Percentiles rank a stretch among this genome's conserved stretches.
phyloP scores from a whole-genome alignment of 2,329 filamentous ascomycete genomes.

The Proliferodiscus dingleyae region DNA sequence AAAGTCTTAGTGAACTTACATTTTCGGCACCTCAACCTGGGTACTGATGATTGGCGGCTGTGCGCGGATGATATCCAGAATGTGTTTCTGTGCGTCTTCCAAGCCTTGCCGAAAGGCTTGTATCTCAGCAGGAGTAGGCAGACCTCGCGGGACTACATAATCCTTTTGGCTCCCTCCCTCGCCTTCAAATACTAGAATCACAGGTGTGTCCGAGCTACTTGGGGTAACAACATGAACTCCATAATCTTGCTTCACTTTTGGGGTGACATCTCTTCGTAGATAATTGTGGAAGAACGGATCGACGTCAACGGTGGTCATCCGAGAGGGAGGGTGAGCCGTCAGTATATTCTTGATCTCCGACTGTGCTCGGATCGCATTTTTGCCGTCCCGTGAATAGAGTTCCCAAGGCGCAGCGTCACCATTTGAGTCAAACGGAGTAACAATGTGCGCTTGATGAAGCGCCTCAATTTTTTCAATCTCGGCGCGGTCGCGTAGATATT shows the following conservation, averaged over 20 bases:
- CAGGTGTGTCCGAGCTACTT: conserved; percentile 52
- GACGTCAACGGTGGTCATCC: conserved; percentile 61
- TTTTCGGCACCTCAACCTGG: conserved; percentile 53
- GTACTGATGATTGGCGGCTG: conserved; percentile 50
- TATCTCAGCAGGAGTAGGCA: conserved; percentile 46
- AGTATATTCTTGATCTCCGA: conserved; percentile 71
- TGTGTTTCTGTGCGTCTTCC: conserved; percentile 51
- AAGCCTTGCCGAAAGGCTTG: conserved; percentile 51
- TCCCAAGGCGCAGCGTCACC: conserved; percentile 76
- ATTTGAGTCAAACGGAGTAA: conserved; percentile 66
- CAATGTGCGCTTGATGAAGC: conserved; percentile 79
- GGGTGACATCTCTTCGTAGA: conserved; percentile 58
- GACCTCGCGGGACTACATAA: conserved; percentile 51
- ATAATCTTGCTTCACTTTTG: conserved; percentile 59
- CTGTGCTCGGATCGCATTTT: conserved; percentile 73
- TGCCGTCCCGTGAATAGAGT: conserved; percentile 79
- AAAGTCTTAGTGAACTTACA: conserved; percentile 35
- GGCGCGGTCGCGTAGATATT: conserved; percentile 77
- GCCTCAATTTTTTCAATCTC: conserved; percentile 80
- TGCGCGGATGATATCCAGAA: conserved; percentile 52
- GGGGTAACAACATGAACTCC: conserved; percentile 73
- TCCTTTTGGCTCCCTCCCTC: conserved; percentile 41
- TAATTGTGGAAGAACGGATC: conserved; percentile 78
- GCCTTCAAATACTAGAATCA: conserved; percentile 73
- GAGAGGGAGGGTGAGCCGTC: conserved; percentile 66